A percentile compares a stretch with the other conserved stretches of the same genome.
phyloP scores from a whole-genome alignment of 176 grass and related monocot genomes.

The Phoenix dactylifera region DNA sequence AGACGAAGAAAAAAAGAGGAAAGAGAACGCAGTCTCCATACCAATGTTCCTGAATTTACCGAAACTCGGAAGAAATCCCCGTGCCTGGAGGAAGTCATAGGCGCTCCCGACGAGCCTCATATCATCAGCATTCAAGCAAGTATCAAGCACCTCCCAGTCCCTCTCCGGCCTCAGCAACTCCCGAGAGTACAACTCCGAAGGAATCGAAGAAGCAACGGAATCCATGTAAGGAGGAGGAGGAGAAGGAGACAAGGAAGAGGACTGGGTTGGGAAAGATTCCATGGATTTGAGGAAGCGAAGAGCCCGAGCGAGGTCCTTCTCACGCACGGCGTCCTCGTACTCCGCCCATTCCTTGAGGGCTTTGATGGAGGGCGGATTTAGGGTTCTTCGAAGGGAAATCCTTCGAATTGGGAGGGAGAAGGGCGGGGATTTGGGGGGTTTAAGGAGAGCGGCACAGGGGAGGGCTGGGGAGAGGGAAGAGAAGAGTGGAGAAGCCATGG shows the following conservation, averaged over 20 bases:
- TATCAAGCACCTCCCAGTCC: constrained; percentile 86
- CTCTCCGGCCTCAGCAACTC: constrained; percentile 36
- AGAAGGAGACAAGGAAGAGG: no score
- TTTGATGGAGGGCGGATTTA: constrained; percentile 22
- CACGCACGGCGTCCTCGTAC: constrained; percentile 80
- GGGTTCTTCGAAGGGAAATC: not conserved
- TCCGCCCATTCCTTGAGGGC: constrained; percentile 72
- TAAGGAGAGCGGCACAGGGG: not conserved
- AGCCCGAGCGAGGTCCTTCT: constrained; percentile 76
- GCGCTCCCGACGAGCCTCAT: constrained; percentile 79
- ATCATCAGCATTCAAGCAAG: constrained; percentile 90
- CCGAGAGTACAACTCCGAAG: constrained; percentile 18
- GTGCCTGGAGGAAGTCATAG: constrained; percentile 60
- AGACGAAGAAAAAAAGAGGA: not conserved
- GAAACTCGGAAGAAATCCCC: constrained; percentile 51
- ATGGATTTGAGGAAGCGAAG: constrained; percentile 75
- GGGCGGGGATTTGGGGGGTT: not conserved
- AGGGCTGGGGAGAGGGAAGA: not conserved
- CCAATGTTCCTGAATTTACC: constrained; percentile 78
- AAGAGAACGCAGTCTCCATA: constrained; percentile 2
- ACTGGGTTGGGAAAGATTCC: constrained; percentile 9
- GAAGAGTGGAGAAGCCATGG: no score
- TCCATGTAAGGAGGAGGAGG: no score
- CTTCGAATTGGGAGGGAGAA: not conserved
- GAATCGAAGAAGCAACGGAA: not conserved